Evolutionary conservation across 768 basidiomycete genomes (phyloP).

Genomic region (Auriscalpium microsporum): DNA sequence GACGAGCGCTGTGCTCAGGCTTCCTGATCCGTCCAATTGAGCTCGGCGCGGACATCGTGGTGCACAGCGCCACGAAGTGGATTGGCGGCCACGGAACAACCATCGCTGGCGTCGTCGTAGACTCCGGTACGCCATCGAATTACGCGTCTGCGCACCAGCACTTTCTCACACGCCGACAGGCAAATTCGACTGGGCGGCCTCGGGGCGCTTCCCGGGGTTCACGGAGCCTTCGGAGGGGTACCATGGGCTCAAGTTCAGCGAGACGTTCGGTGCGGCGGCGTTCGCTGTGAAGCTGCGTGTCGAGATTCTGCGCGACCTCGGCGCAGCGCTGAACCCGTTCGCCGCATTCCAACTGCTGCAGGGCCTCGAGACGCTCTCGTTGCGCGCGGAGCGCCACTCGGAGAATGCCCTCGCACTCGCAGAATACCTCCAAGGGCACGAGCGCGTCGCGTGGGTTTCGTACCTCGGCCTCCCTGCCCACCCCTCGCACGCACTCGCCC

Average conservation of each 20-base stretch:
- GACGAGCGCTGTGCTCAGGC: constrained; percentile 8
- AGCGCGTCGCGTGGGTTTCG: constrained; percentile 65
- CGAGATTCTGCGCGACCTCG: constrained; percentile 58
- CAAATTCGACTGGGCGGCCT: constrained; percentile 63
- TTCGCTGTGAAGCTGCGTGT: constrained; percentile 62
- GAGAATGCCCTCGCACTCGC: constrained; percentile 67
- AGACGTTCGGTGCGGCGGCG: constrained; percentile 56
- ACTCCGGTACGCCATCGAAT: constrained; percentile 58
- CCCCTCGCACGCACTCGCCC: constrained; percentile 49
- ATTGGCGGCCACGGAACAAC: constrained; percentile 77
- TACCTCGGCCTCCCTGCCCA: constrained; percentile 67
- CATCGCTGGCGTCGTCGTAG: constrained; percentile 68
- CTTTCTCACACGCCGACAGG: no score
- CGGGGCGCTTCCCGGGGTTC: constrained; percentile 66
- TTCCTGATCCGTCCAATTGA: constrained; percentile 66
- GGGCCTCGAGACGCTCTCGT: constrained; percentile 68
- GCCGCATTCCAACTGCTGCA: constrained; percentile 69
- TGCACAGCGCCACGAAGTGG: constrained; percentile 81
- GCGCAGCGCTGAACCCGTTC: constrained; percentile 61
- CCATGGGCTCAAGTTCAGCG: constrained; percentile 59
- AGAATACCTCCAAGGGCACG: constrained; percentile 50
- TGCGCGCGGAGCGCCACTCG: constrained; percentile 63
- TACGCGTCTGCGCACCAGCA: no score
- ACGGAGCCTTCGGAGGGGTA: constrained; percentile 73
- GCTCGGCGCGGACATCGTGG: constrained; percentile 72